Evolutionary conservation across 805 yeast genomes (phyloP).

Genomic region (Torulaspora gathmanii): DNA sequence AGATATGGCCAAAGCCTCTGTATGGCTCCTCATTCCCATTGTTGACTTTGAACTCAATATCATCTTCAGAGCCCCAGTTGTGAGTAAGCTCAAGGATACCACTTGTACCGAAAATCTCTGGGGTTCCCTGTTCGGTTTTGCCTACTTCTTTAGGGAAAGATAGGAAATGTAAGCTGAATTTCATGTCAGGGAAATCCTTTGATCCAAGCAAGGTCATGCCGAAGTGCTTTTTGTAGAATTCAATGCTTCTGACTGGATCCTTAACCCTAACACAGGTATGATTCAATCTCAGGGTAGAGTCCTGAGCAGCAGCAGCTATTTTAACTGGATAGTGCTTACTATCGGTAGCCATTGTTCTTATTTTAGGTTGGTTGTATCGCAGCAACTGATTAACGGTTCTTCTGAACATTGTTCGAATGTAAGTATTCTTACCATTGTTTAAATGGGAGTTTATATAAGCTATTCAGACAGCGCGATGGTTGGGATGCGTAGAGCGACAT

Average conservation of each 20-base stretch:
- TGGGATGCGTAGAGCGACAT: neutral
- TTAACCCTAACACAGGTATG: constrained; percentile 78
- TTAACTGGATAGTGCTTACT: constrained; percentile 12
- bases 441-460: neutral
- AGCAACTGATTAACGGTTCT: constrained; percentile 2
- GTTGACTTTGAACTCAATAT: constrained; percentile 51
- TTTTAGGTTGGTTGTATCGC: constrained; percentile 1
- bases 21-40: constrained; percentile 82
- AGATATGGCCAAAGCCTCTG: constrained; percentile 92
- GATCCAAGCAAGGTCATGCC: constrained; percentile 61
- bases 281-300: constrained; percentile 42
- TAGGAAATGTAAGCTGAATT: constrained; percentile 66
- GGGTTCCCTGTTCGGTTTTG: constrained; percentile 41
- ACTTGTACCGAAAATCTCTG: constrained; percentile 25
- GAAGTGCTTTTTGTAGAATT: constrained; percentile 69
- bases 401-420: neutral
- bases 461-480: constrained; percentile 4
- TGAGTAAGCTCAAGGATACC: constrained; percentile 86
- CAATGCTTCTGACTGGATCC: constrained; percentile 67
- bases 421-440: neutral
- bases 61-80: constrained; percentile 66
- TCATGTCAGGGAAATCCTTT: constrained; percentile 49
- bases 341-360: constrained; percentile 19
- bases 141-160: constrained; percentile 38
- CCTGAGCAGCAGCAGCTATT: constrained; percentile 24